These are phyloP conservation scores for Dimocarpus longan DNA, from an alignment of 345 rosid species.

Conservation along the genomic window DNA sequence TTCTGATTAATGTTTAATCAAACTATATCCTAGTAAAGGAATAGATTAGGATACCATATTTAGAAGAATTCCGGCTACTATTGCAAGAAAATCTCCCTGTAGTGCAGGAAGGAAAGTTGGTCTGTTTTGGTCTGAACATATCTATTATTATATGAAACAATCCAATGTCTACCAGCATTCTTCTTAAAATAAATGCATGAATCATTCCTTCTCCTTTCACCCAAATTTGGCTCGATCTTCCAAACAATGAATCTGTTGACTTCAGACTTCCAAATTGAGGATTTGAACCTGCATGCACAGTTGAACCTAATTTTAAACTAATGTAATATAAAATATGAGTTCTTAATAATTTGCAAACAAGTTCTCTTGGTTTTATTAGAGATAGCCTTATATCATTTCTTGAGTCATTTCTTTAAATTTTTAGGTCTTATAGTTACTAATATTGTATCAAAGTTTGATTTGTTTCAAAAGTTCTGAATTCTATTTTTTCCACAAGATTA, in stretches of 20 bases:
- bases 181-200: constrained; percentile 51
- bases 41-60: not conserved
- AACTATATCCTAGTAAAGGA: too few relatives aligned
- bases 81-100: constrained; percentile 46
- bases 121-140: constrained; percentile 44
- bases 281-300: constrained; percentile 46
- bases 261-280: constrained; percentile 52
- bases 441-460: too few relatives aligned
- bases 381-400: too few relatives aligned
- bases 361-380: too few relatives aligned
- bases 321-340: not conserved
- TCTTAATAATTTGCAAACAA: too few relatives aligned
- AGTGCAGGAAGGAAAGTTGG: constrained; percentile 54
- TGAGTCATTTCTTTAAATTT: too few relatives aligned
- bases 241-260: constrained; percentile 45
- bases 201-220: constrained; percentile 71
- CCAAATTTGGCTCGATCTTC: constrained; percentile 49
- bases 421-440: too few relatives aligned
- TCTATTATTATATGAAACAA: constrained; percentile 44
- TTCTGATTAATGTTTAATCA: too few relatives aligned
- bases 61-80: not conserved
- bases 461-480: too few relatives aligned
- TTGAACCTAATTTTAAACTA: not conserved
- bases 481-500: too few relatives aligned
- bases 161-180: constrained; percentile 35